Base-by-base conservation (phyloP, 495 filamentous ascomycete genomes). In the Beverwykella pulmonaria region DNA sequence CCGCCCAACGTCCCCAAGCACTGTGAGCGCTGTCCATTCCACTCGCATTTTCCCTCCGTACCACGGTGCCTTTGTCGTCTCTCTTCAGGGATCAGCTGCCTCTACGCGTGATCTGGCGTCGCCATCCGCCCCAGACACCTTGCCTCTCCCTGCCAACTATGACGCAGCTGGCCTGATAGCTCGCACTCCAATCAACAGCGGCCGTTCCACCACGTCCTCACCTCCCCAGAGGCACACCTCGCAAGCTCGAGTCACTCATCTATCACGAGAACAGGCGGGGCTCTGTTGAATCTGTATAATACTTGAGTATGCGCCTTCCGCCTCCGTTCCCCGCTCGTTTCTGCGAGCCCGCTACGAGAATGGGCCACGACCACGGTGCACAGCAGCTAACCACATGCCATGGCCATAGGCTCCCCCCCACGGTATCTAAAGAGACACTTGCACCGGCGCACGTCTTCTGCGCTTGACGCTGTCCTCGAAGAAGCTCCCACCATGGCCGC, bases 401-500 rank as follows among this genome's bases (percentile, higher is more conserved):
- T 70, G 68, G 68, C 68, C 39, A 26, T 66, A 66, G 63, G 29
- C 41, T 67, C 63, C 4, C 52, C 68, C n/a, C 68, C 62, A 23
- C 68, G 68, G 14, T 32, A 15, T 41, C 26, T 53, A 10, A 68
- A 68, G n/a, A 39, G 47, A 27, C n/a, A 49, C 57, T 52, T 52
- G 22, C 67, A 65, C 59, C 69, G 62, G 50, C 62, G 63, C 57
- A 71, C 68, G 1, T n/a, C 50, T 34, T 69, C 68, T 22, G 52
- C 15, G 29, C 63, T 67, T n/a, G 62, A 34, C 23, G 34, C 58
- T 14, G 65, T 68, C 36, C 32, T 23, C 30, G 71, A 73, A 53
- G 65, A 65, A 25, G 34, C 39, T 8, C 50, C 57, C 53, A 49
- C 53, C 57, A 77, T 78, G 76, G 54, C 74, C n/a, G 73, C 73